Percentiles rank a stretch among this genome's conserved stretches.
Conservation (phyloP, 2,329 filamentous ascomycete species). For the Scedosporium boydii region DNA sequence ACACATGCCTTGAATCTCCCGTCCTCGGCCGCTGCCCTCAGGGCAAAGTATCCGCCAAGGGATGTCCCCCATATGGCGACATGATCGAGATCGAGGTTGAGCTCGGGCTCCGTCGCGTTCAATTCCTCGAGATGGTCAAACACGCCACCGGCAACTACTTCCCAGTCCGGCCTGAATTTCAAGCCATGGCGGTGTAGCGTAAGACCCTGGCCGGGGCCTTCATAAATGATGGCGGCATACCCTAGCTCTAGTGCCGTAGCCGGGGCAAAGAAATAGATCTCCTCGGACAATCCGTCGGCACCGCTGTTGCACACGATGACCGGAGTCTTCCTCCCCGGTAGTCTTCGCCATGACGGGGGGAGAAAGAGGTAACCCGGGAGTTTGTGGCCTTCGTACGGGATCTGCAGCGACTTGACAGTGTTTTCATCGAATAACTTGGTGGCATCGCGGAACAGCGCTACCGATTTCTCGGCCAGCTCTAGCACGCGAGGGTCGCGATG, state of each 20-base stretch:
- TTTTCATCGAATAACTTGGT: conserved; percentile 12
- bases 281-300: conserved; percentile 27
- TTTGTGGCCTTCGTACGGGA: conserved; percentile 25
- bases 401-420: conserved; percentile 19
- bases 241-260: conserved; percentile 19
- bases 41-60: conserved; percentile 35
- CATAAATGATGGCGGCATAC: conserved; percentile 33
- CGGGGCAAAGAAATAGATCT: conserved; percentile 25
- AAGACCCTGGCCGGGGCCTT: conserved; percentile 36
- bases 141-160: conserved; percentile 21
- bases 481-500: conserved; percentile 18
- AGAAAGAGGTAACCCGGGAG: conserved; percentile 28
- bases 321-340: conserved; percentile 19
- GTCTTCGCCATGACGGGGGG: conserved; percentile 14
- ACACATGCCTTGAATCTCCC: conserved; percentile 33
- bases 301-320: conserved; percentile 26
- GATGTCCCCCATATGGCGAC: conserved; percentile 28
- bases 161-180: conserved; percentile 26
- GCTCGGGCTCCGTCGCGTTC: conserved; percentile 10
- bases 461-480: conserved; percentile 14
- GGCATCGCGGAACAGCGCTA: conserved; percentile 17
- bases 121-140: conserved; percentile 19
- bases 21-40: conserved; percentile 29
- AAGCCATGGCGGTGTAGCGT: conserved; percentile 18
- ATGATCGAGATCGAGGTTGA: conserved; percentile 23